These are phyloP conservation scores for Phytopythium ostracodes DNA, from an alignment of 352 stramenopile genomes.

Conservation along the genomic window DNA sequence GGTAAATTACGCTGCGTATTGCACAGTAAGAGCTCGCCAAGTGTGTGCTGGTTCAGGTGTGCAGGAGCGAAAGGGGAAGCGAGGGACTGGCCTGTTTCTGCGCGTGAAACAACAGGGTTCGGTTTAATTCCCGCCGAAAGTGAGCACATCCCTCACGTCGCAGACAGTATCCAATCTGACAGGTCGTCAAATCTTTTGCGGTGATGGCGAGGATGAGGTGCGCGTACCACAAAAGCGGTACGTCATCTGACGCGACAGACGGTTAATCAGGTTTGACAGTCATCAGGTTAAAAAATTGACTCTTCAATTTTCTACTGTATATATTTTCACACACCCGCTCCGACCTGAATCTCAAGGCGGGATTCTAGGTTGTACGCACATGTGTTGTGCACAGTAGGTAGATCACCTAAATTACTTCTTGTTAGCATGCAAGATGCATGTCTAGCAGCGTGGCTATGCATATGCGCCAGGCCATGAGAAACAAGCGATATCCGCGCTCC, in stretches of 20 bases:
- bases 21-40: neutral
- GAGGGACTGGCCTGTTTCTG: constrained; percentile 7
- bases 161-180: neutral
- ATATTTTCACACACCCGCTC: neutral
- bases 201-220: neutral
- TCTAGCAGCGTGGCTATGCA: neutral
- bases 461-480: neutral
- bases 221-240: neutral
- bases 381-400: neutral
- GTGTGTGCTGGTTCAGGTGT: neutral
- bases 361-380: neutral
- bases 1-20: neutral
- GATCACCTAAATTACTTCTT: no score
- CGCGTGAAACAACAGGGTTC: neutral
- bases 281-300: neutral
- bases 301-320: no score
- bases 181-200: neutral
- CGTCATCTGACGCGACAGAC: neutral
- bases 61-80: constrained; percentile 3
- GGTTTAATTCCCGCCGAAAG: neutral
- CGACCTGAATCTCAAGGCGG: neutral
- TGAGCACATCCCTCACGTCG: constrained; percentile 3
- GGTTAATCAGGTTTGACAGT: neutral
- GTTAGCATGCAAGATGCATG: neutral
- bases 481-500: neutral